These are phyloP conservation scores for Pichia sp. DNA, from an alignment of 1,139 yeast species.

Conservation along the genomic window DNA sequence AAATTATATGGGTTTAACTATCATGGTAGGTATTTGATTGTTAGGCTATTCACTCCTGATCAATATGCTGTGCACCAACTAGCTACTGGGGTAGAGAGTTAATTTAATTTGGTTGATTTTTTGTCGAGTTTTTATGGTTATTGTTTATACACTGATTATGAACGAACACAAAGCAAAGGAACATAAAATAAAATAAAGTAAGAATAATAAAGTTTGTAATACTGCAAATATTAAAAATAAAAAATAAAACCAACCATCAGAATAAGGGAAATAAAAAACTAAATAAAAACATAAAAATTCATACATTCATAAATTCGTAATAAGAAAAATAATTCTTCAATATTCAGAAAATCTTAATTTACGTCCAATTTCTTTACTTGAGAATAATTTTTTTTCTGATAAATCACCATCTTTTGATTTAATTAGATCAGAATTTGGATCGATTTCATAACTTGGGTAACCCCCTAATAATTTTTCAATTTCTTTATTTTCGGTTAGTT, in stretches of 20 bases:
- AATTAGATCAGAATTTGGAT: constrained; percentile 36
- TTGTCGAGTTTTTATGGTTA: background rate
- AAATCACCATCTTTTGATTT: constrained; percentile 49
- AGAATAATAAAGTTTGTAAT: background rate
- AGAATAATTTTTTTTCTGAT: constrained; percentile 44
- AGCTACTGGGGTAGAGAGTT: background rate
- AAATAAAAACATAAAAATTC: no score
- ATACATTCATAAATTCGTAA: no score
- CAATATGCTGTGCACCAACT: constrained; percentile 1
- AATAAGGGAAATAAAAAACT: background rate
- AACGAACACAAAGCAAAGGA: background rate
- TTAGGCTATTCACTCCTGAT: constrained; percentile 31
- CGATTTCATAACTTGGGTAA: constrained; percentile 45
- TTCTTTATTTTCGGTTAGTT: constrained; percentile 16
- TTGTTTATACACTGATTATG: background rate
- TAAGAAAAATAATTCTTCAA: constrained; percentile 24
- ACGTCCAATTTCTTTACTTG: constrained; percentile 61
- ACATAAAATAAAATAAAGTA: background rate
- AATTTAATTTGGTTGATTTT: background rate
- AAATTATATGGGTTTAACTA: constrained; percentile 57
- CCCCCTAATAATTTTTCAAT: constrained; percentile 60
- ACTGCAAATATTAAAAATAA: background rate
- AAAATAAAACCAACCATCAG: background rate
- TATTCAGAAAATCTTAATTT: constrained; percentile 70
- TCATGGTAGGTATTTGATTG: constrained; percentile 54